Evolutionary conservation across 345 rosid genomes (phyloP).

Genomic region (Laguncularia racemosa): DNA sequence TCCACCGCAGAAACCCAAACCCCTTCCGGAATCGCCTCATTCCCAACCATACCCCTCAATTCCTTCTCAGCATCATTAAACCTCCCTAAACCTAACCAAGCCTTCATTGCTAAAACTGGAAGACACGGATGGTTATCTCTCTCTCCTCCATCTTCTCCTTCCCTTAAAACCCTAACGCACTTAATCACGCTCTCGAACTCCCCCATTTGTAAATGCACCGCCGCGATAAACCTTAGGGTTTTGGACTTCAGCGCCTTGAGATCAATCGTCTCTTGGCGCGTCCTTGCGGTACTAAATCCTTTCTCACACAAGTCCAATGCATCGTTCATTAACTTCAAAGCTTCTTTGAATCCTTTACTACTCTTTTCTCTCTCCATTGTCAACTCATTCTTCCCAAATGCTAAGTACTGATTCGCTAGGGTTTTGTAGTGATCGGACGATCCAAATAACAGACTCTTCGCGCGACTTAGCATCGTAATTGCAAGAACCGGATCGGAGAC

Average conservation of each 20-base stretch:
- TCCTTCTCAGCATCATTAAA: slow-evolving; percentile 84
- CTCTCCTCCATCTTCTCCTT: slow-evolving; percentile 26
- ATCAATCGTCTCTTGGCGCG: slow-evolving; percentile 48
- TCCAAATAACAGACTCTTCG: slow-evolving; percentile 61
- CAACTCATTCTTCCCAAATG: slow-evolving; percentile 51
- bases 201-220: slow-evolving; percentile 78
- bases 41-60: slow-evolving; percentile 74
- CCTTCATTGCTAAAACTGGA: slow-evolving; percentile 98
- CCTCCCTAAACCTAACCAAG: slow-evolving; percentile 84
- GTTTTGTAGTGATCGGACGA: slow-evolving; percentile 54
- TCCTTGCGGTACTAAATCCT: slow-evolving; percentile 47
- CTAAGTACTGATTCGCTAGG: slow-evolving; percentile 61
- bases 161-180: slow-evolving; percentile 83
- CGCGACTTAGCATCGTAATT: slow-evolving; percentile 60
- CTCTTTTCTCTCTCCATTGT: slow-evolving; percentile 36
- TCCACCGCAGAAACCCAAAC: slow-evolving; percentile 96
- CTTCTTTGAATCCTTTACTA: slow-evolving; percentile 36
- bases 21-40: slow-evolving; percentile 78
- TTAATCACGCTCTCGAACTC: slow-evolving; percentile 83
- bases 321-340: slow-evolving; percentile 76
- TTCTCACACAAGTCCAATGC: slow-evolving; percentile 78
- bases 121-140: slow-evolving; percentile 75
- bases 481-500: slow-evolving; percentile 61
- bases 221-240: slow-evolving; percentile 82
- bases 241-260: slow-evolving; percentile 49